phyloP scores from a whole-genome alignment of 139 green algal species.

The Closterium sp. region DNA sequence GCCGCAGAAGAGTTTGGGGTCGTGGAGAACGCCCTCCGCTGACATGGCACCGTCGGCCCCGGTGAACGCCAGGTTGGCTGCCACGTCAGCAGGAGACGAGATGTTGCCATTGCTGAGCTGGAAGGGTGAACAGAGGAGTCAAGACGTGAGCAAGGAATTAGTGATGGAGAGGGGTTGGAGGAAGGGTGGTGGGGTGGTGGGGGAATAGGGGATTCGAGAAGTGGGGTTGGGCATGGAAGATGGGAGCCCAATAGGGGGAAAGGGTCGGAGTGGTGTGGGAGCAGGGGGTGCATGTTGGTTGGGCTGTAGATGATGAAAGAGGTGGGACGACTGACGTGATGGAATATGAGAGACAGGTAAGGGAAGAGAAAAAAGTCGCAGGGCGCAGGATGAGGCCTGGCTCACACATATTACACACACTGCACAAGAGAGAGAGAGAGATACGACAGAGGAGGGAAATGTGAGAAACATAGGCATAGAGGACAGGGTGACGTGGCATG shows the following conservation, averaged over 20 bases:
- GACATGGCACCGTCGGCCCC: constrained; percentile 81
- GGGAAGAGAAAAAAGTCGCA: too few relatives aligned
- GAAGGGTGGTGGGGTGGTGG: not conserved
- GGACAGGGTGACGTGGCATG: not conserved
- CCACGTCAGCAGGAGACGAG: constrained; percentile 61
- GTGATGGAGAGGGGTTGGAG: too few relatives aligned
- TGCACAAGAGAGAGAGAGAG: too few relatives aligned
- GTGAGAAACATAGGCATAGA: not conserved
- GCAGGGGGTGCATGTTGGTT: too few relatives aligned
- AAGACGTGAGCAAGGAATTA: not conserved
- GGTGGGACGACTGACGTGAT: too few relatives aligned
- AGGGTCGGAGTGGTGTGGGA: too few relatives aligned
- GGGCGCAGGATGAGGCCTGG: too few relatives aligned
- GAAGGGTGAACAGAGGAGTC: not conserved
- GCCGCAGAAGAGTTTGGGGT: constrained; percentile 77
- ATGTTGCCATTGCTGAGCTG: constrained; percentile 86
- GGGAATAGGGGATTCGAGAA: not conserved
- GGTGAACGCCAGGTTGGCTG: constrained; percentile 71
- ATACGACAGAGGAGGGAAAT: not conserved
- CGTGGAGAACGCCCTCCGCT: constrained; percentile 77
- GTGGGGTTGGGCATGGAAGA: not conserved
- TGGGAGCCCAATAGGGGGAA: not conserved
- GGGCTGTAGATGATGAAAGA: too few relatives aligned
- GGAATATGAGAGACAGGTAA: too few relatives aligned
- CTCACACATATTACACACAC: too few relatives aligned